phyloP scores from a whole-genome alignment of 139 green algal genomes.

The Closterium sp. region DNA sequence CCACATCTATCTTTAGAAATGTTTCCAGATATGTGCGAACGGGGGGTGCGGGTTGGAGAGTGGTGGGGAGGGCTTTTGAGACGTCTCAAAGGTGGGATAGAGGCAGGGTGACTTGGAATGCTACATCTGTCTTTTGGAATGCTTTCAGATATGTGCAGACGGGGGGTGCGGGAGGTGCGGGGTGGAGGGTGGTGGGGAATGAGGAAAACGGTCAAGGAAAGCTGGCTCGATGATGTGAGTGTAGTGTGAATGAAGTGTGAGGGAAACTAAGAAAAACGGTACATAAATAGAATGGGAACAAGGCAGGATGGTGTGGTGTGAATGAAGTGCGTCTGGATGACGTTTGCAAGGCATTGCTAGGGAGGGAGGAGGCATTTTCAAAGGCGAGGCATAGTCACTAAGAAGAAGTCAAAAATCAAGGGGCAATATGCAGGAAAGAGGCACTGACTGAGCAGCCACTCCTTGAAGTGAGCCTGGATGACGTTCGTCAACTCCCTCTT shows the following conservation, averaged over 20 bases:
- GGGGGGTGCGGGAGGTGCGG: no score
- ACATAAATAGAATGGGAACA: neutral
- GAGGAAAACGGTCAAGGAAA: no score
- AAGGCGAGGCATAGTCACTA: neutral
- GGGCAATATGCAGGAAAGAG: neutral
- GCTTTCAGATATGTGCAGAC: no score
- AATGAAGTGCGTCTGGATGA: conserved; percentile 83
- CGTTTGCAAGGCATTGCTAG: conserved; percentile 61
- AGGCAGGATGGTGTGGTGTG: neutral
- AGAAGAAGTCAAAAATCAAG: neutral
- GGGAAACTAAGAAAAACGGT: neutral
- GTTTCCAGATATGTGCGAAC: no score
- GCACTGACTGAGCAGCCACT: conserved; percentile 66
- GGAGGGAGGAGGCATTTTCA: neutral
- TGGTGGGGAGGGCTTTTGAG: no score
- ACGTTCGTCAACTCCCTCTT: conserved; percentile 76
- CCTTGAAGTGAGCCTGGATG: conserved; percentile 86
- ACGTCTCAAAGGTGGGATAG: no score
- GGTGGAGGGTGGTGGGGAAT: no score
- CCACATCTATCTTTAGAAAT: no score
- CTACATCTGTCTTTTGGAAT: no score
- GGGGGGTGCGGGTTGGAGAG: no score
- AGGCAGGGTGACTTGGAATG: no score
- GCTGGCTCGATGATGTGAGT: neutral
- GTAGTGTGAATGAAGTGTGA: neutral